Base-by-base conservation (phyloP, 768 basidiomycete species). In the Xanthoconium stramineum region DNA sequence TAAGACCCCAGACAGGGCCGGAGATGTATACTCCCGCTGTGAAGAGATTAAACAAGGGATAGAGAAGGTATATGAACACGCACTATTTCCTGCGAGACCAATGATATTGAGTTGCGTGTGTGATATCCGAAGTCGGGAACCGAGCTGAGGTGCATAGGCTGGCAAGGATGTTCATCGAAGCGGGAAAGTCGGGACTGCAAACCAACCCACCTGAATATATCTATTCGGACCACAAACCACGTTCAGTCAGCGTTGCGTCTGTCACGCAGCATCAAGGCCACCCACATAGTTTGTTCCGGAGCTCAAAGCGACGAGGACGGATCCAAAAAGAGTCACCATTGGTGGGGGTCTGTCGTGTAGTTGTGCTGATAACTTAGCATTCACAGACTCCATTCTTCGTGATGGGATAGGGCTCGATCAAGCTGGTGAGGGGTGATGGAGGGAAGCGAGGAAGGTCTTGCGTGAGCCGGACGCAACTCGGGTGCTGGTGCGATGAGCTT, bases 141-240 rank as follows among this genome's bases (percentile, higher is more conserved):
- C 90, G 6, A 96, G 80, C 68, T 95, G 93, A 0, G 94, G 93
- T 2, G 89, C 84, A 68, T 94, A 97, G 19, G 91, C 93, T 86
- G 57, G 56, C 36, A 38, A 19, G 38, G 43, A 51, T 24, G 24
- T 48, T 52, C 49, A 54, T 47, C 14, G 13, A 30, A 32, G 19
- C 2, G 29, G 4, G 28, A 9, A 1, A 13, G 8, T 1, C 13
- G 17, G 17, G 2, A 9, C 7, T 6, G 19, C 44, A 19, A 8
- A 20, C 46, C n/a, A 12, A 53, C 67, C 10, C 35, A 69, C 70
- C 71, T 48, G 70, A 71, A 42, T 68, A 71, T 52, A 71, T 62
- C 69, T 71, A 29, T 28, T 48, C n/a, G n/a, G 24, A 43, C 10
- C 15, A 12, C 11, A 39, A n/a, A 42, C 44, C 20, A 37, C 28